phyloP scores from a whole-genome alignment of 2,329 filamentous ascomycete genomes.

The Colletotrichum echinochloae region DNA sequence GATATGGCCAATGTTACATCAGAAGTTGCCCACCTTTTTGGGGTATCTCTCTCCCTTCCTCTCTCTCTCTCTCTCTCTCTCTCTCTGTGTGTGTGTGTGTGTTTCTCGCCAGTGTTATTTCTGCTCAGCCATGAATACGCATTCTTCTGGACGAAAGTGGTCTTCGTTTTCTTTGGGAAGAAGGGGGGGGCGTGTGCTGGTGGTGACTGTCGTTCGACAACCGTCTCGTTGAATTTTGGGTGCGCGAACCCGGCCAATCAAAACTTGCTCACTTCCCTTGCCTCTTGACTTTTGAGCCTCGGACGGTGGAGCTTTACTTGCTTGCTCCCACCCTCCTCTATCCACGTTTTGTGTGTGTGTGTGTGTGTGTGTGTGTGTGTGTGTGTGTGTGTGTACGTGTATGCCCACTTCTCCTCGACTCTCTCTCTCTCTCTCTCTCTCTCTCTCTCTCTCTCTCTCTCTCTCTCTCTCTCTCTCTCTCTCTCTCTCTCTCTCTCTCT shows the following conservation, averaged over 20 bases:
- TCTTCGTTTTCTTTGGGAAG: neutral
- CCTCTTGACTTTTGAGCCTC: slow-evolving; percentile 38
- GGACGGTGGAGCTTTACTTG: slow-evolving; percentile 36
- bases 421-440: neutral
- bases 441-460: too few relatives aligned
- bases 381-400: neutral
- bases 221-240: slow-evolving; percentile 39
- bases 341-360: neutral
- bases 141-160: slow-evolving; percentile 29
- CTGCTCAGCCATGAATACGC: slow-evolving; percentile 37
- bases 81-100: too few relatives aligned
- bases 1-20: slow-evolving; percentile 16
- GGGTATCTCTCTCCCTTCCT: neutral
- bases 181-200: slow-evolving; percentile 9
- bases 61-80: neutral
- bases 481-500: too few relatives aligned
- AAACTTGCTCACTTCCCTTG: slow-evolving; percentile 58
- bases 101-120: slow-evolving; percentile 7
- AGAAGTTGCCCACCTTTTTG: slow-evolving; percentile 17
- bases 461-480: too few relatives aligned
- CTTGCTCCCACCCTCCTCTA: slow-evolving; percentile 37
- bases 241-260: slow-evolving; percentile 52
- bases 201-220: slow-evolving; percentile 34
- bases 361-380: neutral
- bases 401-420: slow-evolving; percentile 2